Evolutionary conservation across 169 alveolate species (phyloP).

Genomic region (Plasmodium vinckei): DNA sequence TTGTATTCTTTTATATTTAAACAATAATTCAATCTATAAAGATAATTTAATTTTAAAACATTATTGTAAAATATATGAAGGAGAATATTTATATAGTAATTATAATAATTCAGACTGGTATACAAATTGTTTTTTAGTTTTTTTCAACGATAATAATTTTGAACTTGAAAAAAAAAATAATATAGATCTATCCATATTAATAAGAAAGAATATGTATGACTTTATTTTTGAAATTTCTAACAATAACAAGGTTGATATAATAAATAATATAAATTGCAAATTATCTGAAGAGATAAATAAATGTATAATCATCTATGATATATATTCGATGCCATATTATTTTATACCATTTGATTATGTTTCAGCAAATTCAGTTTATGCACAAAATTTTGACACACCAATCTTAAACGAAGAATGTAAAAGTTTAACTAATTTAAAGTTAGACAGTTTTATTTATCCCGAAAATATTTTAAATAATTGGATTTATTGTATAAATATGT

Average conservation of each 20-base stretch:
- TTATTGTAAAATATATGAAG: slow-evolving; percentile 46
- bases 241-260: background rate
- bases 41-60: slow-evolving; percentile 24
- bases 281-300: background rate
- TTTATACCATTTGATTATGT: slow-evolving; percentile 15
- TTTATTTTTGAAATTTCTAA: slow-evolving; percentile 32
- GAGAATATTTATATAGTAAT: slow-evolving; percentile 2
- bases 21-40: slow-evolving; percentile 12
- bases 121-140: slow-evolving; percentile 34
- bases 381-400: background rate
- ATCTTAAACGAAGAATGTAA: too few relatives aligned
- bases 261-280: background rate
- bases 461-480: too few relatives aligned
- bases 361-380: background rate
- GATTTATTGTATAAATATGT: too few relatives aligned
- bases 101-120: background rate
- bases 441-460: too few relatives aligned
- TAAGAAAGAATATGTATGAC: slow-evolving; percentile 36
- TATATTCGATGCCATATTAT: slow-evolving; percentile 10
- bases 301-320: slow-evolving; percentile 11
- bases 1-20: slow-evolving; percentile 30
- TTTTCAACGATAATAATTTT: slow-evolving; percentile 19
- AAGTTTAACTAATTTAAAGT: too few relatives aligned
- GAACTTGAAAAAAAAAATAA: background rate
- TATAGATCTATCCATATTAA: slow-evolving; percentile 11